Conservation (phyloP, 768 basidiomycete genomes). For the Lyophyllum decastes region DNA sequence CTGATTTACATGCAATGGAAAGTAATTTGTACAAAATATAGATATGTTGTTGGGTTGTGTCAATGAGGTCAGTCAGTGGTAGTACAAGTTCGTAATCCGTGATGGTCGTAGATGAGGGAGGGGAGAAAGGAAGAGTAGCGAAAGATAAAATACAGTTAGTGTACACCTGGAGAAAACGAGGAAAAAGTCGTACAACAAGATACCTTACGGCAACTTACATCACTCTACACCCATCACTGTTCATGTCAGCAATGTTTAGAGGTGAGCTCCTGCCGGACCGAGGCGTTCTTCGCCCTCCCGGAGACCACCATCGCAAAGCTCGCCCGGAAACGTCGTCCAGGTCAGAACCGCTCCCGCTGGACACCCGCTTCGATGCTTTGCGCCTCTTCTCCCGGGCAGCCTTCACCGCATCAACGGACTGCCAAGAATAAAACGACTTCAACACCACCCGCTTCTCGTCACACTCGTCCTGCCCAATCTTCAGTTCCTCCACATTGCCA, state of each 20-base stretch:
- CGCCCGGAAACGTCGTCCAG: slow-evolving; percentile 22
- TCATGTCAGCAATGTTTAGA: slow-evolving; percentile 42
- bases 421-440: slow-evolving; percentile 87
- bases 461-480: slow-evolving; percentile 79
- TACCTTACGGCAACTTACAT: slow-evolving; percentile 49
- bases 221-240: slow-evolving; percentile 65
- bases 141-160: slow-evolving; percentile 28
- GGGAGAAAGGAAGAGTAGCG: not conserved
- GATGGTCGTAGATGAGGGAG: not conserved
- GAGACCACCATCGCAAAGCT: slow-evolving; percentile 55
- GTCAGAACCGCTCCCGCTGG: slow-evolving; percentile 38
- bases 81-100: slow-evolving; percentile 5
- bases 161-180: slow-evolving; percentile 17
- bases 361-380: slow-evolving; percentile 49
- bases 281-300: slow-evolving; percentile 41
- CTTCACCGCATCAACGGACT: slow-evolving; percentile 79
- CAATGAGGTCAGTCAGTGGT: not conserved
- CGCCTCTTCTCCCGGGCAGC: slow-evolving; percentile 66
- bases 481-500: slow-evolving; percentile 59
- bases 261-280: slow-evolving; percentile 53
- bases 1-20: not conserved
- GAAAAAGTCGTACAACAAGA: slow-evolving; percentile 10
- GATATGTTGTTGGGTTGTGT: not conserved
- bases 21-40: slow-evolving; percentile 11
- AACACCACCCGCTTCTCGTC: slow-evolving; percentile 71